phyloP scores from a whole-genome alignment of 768 basidiomycete species.

The Trametes punicea region DNA sequence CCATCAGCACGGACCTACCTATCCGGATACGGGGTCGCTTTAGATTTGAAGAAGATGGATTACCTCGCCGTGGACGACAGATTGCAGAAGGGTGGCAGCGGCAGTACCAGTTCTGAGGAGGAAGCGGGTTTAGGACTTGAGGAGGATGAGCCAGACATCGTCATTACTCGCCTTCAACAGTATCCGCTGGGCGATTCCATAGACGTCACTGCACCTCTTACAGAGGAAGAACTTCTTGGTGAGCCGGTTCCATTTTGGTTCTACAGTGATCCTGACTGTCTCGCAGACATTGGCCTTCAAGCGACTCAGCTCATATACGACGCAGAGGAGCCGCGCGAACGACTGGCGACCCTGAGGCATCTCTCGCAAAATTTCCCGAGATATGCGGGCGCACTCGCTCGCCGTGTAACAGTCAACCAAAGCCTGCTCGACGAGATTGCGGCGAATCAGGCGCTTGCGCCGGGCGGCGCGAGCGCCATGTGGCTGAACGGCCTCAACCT shows the following conservation, averaged over 20 bases:
- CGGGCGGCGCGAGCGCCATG: conserved; percentile 51
- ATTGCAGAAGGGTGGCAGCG: conserved; percentile 21
- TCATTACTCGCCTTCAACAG: conserved; percentile 27
- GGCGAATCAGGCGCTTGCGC: conserved; percentile 51
- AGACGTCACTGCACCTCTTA: conserved; percentile 24
- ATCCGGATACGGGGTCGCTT: conserved; percentile 86
- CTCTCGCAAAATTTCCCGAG: conserved; percentile 89
- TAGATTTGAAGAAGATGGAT: conserved; percentile 96
- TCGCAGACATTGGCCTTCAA: conserved; percentile 62
- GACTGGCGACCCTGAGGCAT: conserved; percentile 52
- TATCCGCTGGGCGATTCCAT: conserved; percentile 24
- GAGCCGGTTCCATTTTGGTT: conserved; percentile 10
- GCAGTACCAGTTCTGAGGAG: neutral
- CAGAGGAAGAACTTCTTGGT: conserved; percentile 46
- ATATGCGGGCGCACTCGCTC: conserved; percentile 71
- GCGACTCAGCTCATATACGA: conserved; percentile 71
- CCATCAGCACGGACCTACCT: conserved; percentile 44
- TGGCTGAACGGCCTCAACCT: conserved; percentile 82
- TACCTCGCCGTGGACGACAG: conserved; percentile 94
- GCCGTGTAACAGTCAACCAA: conserved; percentile 56
- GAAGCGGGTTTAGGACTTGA: neutral
- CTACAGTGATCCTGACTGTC: neutral
- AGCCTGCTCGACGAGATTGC: conserved; percentile 54
- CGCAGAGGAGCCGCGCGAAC: conserved; percentile 37
- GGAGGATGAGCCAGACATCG: conserved; percentile 21